Conservation (phyloP, 208 protist species). For the Leishmania aethiopica region DNA sequence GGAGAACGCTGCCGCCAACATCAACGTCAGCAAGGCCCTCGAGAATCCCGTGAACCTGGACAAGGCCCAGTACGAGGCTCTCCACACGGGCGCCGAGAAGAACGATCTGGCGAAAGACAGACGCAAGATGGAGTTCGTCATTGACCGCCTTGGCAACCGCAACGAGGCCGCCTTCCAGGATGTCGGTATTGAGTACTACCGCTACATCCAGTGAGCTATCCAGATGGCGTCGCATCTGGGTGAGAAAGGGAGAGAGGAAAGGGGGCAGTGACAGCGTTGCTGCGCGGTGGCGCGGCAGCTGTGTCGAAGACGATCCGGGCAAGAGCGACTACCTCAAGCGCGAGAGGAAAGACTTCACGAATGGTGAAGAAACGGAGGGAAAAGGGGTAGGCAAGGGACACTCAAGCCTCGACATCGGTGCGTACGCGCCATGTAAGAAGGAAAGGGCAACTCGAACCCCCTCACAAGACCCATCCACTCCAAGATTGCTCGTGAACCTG, state of each 20-base stretch:
- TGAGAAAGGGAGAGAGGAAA: neutral
- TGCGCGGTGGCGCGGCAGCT: neutral
- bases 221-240: neutral
- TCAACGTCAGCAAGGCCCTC: slow-evolving; percentile 77
- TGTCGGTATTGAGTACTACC: slow-evolving; percentile 92
- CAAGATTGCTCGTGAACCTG: neutral
- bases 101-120: slow-evolving; percentile 56
- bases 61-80: slow-evolving; percentile 81
- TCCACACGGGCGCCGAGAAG: slow-evolving; percentile 82
- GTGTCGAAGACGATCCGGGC: neutral
- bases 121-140: slow-evolving; percentile 82
- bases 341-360: neutral
- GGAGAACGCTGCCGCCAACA: slow-evolving; percentile 79
- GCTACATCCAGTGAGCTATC: slow-evolving; percentile 58
- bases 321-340: neutral
- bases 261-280: neutral
- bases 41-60: slow-evolving; percentile 72
- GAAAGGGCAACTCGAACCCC: neutral
- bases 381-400: no score
- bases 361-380: neutral
- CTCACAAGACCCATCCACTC: neutral
- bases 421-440: neutral
- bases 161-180: slow-evolving; percentile 91
- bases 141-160: slow-evolving; percentile 75
- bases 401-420: neutral